Conservation (phyloP, 176 grass and related monocot species). For the Aegilops bicornis region DNA sequence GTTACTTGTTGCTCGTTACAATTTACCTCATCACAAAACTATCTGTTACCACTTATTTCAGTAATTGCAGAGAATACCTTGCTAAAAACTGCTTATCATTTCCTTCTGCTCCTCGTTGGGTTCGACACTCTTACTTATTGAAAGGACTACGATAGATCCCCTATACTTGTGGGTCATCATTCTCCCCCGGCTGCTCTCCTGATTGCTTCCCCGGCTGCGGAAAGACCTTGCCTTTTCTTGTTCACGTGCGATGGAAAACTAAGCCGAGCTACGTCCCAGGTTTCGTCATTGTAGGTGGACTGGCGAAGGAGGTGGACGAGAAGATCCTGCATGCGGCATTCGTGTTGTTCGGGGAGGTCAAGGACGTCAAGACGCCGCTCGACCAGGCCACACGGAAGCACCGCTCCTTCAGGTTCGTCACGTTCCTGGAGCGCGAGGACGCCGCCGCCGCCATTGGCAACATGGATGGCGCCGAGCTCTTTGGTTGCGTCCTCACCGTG, state of each 20-base stretch:
- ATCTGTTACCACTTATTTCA: too few relatives aligned
- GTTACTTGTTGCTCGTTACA: too few relatives aligned
- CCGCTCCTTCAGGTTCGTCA: constrained; percentile 96
- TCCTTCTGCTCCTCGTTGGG: too few relatives aligned
- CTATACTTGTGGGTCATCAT: too few relatives aligned
- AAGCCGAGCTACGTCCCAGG: neutral
- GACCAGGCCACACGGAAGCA: constrained; percentile 98
- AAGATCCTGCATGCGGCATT: constrained; percentile 87
- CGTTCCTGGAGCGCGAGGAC: constrained; percentile 94
- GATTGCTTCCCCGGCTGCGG: neutral
- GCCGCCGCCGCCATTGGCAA: constrained; percentile 25
- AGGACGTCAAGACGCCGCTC: constrained; percentile 97
- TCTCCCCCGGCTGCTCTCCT: too few relatives aligned
- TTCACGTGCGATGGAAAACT: neutral
- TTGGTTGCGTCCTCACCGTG: too few relatives aligned
- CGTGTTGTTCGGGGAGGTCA: constrained; percentile 94
- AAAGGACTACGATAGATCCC: too few relatives aligned
- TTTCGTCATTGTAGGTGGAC: constrained; percentile 41
- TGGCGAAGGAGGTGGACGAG: constrained; percentile 94
- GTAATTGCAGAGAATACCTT: too few relatives aligned
- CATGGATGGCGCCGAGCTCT: too few relatives aligned
- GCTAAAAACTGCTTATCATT: too few relatives aligned
- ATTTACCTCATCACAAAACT: too few relatives aligned
- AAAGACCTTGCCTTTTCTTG: neutral
- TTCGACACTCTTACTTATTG: too few relatives aligned